Evolutionary conservation across 192 early-diverging fungal genomes (phyloP).

Genomic region (Coemansia sp.): DNA sequence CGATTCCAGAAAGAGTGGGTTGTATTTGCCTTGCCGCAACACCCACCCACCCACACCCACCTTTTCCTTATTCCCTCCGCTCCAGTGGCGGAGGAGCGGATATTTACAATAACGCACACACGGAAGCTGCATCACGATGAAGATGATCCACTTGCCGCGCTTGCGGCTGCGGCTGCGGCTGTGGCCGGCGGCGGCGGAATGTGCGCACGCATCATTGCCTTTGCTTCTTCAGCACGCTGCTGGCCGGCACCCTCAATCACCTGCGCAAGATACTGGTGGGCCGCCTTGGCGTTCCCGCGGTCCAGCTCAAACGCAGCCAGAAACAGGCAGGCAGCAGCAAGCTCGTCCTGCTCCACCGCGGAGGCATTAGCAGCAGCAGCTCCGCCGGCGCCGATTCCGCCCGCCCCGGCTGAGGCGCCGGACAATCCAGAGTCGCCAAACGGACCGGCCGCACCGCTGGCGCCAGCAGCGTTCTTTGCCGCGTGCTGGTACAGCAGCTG

Average conservation of each 20-base stretch:
- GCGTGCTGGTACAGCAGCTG: constrained; percentile 44
- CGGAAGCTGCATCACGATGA: too few relatives aligned
- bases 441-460: neutral
- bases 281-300: constrained; percentile 27
- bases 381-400: too few relatives aligned
- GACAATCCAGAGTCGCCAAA: constrained; percentile 3
- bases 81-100: neutral
- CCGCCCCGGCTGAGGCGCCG: neutral
- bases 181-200: neutral
- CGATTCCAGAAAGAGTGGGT: neutral
- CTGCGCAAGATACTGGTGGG: constrained; percentile 38
- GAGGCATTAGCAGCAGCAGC: neutral
- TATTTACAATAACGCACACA: neutral
- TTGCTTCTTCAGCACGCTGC: constrained; percentile 40
- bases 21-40: too few relatives aligned
- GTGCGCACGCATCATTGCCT: constrained; percentile 42
- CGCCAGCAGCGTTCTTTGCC: constrained; percentile 15
- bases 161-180: too few relatives aligned
- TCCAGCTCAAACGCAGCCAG: constrained; percentile 44
- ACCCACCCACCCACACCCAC: too few relatives aligned
- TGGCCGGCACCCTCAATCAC: constrained; percentile 40
- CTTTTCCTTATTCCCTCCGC: too few relatives aligned
- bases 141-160: too few relatives aligned
- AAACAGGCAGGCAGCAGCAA: constrained; percentile 45
- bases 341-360: constrained; percentile 38